Evolutionary conservation across 164 flowering plant genomes (phyloP), one percentile per base, ranked within the genome.

Genomic region (Sextonia rubra): DNA sequence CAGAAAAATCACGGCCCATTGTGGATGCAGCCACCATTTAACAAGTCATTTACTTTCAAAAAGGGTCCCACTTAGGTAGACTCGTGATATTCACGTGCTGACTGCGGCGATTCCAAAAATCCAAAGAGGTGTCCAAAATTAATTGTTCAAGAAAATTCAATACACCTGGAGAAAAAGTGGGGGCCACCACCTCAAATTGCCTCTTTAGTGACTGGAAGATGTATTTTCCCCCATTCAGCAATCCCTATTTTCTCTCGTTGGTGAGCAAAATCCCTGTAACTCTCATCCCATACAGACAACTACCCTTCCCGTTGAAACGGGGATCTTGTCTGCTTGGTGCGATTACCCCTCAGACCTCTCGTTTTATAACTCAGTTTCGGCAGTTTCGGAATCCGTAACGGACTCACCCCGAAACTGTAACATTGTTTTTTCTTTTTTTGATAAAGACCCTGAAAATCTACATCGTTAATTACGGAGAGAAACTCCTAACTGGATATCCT

Each of bases 261-360:
- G 26, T 12, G 20, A 64, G 44, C 6, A n/a, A 66, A 66, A 44
- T 18, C 24, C 69, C 12, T n/a, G 49, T 37, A 23, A 63, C 74
- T 71, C 64, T 72, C 7, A 27, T 52, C 70, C 77, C 73, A 18
- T 65, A 26, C 66, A 66, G 66, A 75, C 26, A 62, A 55, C 64
- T 66, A 44, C 69, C 56, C 66, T 71, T 64, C 74, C 82, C 81
- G 47, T 77, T 72, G 30, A 60, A 77, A 65, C 73, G 80, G 87
- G 82, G 79, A 75, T 71, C 22, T 2, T 85, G 87, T 78, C 85
- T 64, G 81, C 80, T 77, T n/a, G 77, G 76, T 80, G 79, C 69
- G 74, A 75, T 75, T 20, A 48, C 23, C 25, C 8, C 49, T 65
- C 25, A 32, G 73, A 15, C 75, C 25, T 23, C 29, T 30, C 44